Evolutionary conservation across 2,329 filamentous ascomycete species (phyloP), one percentile per base, ranked within the genome.

Genomic region (Sarocladiaceae sp.): DNA sequence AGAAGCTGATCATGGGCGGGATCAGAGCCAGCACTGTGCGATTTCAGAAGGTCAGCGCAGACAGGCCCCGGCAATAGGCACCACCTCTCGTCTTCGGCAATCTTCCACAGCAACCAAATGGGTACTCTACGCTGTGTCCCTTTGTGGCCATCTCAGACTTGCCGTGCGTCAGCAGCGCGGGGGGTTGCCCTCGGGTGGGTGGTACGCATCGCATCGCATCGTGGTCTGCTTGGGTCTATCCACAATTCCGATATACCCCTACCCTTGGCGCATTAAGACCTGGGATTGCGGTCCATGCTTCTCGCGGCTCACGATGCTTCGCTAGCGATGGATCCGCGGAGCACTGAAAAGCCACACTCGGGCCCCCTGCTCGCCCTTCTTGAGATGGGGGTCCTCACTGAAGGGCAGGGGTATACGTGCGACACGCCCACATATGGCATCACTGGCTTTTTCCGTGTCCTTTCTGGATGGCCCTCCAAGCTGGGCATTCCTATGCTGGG

Each of bases 141-240:
- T 17, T 48, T 29, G 44, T 31, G n/a, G 44, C 44, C 44, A 48
- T 48, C 44, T 33, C 44, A 48, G 44, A 48, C 44, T 48, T 17
- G 44, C 26, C 44, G 44, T 48, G 44, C 44, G 44, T 48, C 44
- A 48, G 44, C 44, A 48, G 26, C 44, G 44, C 44, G 44, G 44
- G 44, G 44, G 44, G 40, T 33, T 22, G 17, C 17, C 22, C 40
- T 26, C 33, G 25, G 44, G 28, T 48, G 44, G 44, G 44, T 48
- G 18, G 44, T 48, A 48, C 44, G 44, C 44, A 48, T 48, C 44
- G 44, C 44, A 48, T 48, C 44, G 44, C 44, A 48, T 48, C 44
- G 44, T 46, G 23, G 13, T 31, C 44, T 48, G 26, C 40, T 29
- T 12, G 40, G 6, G 22, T 28, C 28, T 31, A 15, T 28, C 44